Evolutionary conservation across 495 filamentous ascomycete genomes (phyloP), one percentile per base, ranked within the genome.

Genomic region (Amphirosellinia nigrospora): DNA sequence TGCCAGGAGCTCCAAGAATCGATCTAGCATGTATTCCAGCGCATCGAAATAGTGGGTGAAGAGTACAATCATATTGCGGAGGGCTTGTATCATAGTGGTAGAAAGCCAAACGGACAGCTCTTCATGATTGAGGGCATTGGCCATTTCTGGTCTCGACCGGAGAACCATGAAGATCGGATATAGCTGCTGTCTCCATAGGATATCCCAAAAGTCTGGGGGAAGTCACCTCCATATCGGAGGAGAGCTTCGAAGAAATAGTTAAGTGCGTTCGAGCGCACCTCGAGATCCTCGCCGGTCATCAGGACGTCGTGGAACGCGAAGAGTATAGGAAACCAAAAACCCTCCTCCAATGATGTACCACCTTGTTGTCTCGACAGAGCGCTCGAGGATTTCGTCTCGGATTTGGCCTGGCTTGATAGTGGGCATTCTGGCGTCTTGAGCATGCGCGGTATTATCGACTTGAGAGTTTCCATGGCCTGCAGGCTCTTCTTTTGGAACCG

Each of bases 211-310:
- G 55, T 97, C 93, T 0, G 90, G 83, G 3, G 94, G 76, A 97
- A 99, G 73, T 93, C 92, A 28, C 93, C 92, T 55, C 96, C 96
- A 71, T 98, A 94, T 48, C 89, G 87, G 50, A 96, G 91, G 5
- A 99, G 84, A 0, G 93, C 93, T 50, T 98, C 95, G 70, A 99
- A 99, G 61, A 99, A 91, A 79, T 98, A 98, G 65, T 92, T 95
- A 53, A 98, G 87, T 5, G 96, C 96, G 70, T 94, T 94, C 50
- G 94, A 97, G 71, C 96, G 89, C 55, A 97, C 94, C 78, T 99
- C 96, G n/a, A 99, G 86, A 77, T 99, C 96, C 78, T 98, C 96
- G 3, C 96, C 96, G 36, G 96, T 99, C 96, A 99, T 99, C 26
- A 99, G 84, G 26, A 98, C 94, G 80, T 99, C 96, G 79, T 99